A percentile compares a stretch with the other conserved stretches of the same genome.
Conservation (phyloP, 768 basidiomycete genomes). For the Trametes meyenii region DNA sequence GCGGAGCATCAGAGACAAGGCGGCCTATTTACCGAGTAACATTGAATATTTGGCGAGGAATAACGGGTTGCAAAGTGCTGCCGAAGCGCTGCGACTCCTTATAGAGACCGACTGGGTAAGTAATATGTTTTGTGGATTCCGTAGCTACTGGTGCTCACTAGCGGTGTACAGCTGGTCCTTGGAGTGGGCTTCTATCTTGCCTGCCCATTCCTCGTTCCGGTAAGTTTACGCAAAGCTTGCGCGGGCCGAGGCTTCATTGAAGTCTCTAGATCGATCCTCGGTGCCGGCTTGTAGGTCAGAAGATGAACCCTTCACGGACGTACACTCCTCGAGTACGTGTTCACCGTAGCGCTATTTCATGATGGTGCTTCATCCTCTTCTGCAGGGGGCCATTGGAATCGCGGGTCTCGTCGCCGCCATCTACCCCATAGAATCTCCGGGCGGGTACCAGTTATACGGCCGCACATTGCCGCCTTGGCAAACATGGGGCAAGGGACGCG, state of each 20-base stretch:
- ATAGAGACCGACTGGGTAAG: conserved; percentile 53
- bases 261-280: conserved; percentile 55
- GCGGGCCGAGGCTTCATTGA: neutral
- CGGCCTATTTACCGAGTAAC: conserved; percentile 71
- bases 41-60: conserved; percentile 66
- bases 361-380: neutral
- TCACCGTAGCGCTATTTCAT: neutral
- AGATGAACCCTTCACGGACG: conserved; percentile 75
- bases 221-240: conserved; percentile 29
- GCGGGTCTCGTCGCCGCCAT: conserved; percentile 69
- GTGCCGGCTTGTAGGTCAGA: conserved; percentile 63
- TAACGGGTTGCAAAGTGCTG: conserved; percentile 52
- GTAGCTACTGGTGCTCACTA: neutral
- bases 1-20: conserved; percentile 53
- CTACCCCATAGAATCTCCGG: conserved; percentile 65
- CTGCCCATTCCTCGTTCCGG: conserved; percentile 64
- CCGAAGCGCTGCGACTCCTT: conserved; percentile 49
- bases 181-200: conserved; percentile 68
- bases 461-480: conserved; percentile 69
- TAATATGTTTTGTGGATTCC: neutral
- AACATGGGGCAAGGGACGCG: conserved; percentile 55
- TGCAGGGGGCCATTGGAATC: conserved; percentile 70
- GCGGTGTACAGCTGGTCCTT: conserved; percentile 52
- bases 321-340: conserved; percentile 58
- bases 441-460: conserved; percentile 67